These are phyloP conservation scores for Eucalyptus cladocalyx DNA, from an alignment of 345 rosid species.

Conservation along the genomic window DNA sequence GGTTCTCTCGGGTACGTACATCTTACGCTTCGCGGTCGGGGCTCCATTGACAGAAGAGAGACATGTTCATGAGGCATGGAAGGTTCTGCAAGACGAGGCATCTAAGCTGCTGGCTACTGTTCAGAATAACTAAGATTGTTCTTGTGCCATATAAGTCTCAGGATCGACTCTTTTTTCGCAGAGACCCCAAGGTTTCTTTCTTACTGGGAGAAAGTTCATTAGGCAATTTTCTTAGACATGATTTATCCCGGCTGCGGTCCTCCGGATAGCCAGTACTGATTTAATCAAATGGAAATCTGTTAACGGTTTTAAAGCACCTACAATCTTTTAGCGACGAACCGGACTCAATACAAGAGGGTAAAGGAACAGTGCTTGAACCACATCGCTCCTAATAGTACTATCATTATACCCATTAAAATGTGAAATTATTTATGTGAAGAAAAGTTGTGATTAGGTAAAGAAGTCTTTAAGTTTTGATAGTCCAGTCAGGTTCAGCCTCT, in stretches of 20 bases:
- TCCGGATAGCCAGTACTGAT: not conserved
- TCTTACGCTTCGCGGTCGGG: constrained; percentile 66
- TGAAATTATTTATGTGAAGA: not conserved
- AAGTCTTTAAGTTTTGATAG: not conserved
- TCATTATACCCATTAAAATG: not conserved
- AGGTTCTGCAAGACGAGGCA: constrained; percentile 51
- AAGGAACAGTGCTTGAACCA: not conserved
- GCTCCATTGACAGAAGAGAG: constrained; percentile 84
- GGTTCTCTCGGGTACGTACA: constrained; percentile 52
- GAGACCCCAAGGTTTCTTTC: not conserved
- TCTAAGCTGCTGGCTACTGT: constrained; percentile 20
- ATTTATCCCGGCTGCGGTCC: not conserved
- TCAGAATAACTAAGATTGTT: not conserved
- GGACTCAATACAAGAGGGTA: not conserved
- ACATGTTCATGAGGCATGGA: constrained; percentile 74
- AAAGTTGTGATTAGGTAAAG: not conserved
- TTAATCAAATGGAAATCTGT: not conserved
- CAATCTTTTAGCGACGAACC: not conserved
- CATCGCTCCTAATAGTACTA: not conserved
- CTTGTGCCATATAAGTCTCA: not conserved
- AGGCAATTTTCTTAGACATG: not conserved
- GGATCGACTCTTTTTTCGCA: not conserved
- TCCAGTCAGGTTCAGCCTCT: not conserved
- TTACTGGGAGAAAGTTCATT: not conserved
- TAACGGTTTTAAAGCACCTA: not conserved